A percentile compares a stretch with the other conserved stretches of the same genome.
Evolutionary conservation across 2,329 filamentous ascomycete genomes (phyloP).

Genomic region (Whalleya microplaca): DNA sequence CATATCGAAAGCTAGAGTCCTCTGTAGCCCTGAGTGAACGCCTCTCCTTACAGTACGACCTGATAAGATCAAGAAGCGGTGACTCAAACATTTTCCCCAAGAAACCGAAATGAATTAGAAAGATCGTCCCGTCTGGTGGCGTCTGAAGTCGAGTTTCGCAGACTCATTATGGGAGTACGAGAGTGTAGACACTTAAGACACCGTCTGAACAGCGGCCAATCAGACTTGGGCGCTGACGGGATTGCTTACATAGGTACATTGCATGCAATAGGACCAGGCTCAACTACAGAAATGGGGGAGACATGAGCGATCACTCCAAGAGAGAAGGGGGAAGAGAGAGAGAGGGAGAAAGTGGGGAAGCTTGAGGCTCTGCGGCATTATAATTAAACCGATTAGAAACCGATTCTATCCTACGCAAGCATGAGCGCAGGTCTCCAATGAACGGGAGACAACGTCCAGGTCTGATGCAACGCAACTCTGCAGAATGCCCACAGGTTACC

Average conservation of each 20-base stretch:
- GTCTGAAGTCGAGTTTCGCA: constrained; percentile 12
- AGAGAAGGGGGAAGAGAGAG: neutral
- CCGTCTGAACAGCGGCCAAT: neutral
- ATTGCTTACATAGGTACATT: neutral
- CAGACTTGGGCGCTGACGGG: neutral
- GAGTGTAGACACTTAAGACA: constrained; percentile 9
- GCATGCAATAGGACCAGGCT: too few relatives aligned
- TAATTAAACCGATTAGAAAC: neutral
- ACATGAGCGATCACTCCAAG: neutral
- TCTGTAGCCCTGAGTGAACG: constrained; percentile 56
- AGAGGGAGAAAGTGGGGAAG: constrained; percentile 1
- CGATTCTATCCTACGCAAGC: neutral
- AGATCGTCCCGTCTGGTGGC: constrained; percentile 14
- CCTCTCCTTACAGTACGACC: constrained; percentile 9
- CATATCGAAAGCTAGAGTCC: constrained; percentile 67
- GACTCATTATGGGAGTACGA: constrained; percentile 16
- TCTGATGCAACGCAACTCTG: constrained; percentile 11
- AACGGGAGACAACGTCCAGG: constrained; percentile 4
- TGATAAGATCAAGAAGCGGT: constrained; percentile 20
- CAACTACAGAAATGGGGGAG: neutral
- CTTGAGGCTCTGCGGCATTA: constrained; percentile 24
- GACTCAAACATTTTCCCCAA: constrained; percentile 26
- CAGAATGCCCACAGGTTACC: too few relatives aligned
- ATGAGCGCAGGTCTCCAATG: constrained; percentile 1
- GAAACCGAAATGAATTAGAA: constrained; percentile 5